Base-by-base conservation (phyloP, 371 early-diverging fungal genomes). In the Paraphysoderma sedebokerense region DNA sequence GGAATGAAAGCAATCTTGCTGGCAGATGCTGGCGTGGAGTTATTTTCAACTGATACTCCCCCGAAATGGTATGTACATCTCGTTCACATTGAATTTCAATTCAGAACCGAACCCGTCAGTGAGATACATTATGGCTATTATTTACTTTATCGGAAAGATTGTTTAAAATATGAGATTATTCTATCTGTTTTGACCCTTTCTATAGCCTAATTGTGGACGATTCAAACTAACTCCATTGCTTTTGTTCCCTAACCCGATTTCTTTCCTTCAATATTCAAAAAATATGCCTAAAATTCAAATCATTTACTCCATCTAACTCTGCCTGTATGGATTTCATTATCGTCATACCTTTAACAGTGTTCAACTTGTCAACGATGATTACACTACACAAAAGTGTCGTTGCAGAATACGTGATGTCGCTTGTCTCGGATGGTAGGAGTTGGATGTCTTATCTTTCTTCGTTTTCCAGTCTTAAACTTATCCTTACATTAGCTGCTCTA, bases 371-470 rank as follows among this genome's bases (percentile, higher is more conserved):
- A 82, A 79, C 22, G 77, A 84, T 15, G 93, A 93, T 54, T 93
- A 93, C 61, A 62, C 76, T 26, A 92, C 95, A n/a, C 61, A 78
- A 30, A 90, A 86, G 45, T 93, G 95, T 59, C 72, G 77, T 20
- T 96, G 93, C 53, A 68, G 86, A 38, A 92, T 93, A 39, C 74
- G 92, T 11, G 93, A 96, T 60, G 81, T 92, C 1, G 95, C 92
- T 0, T 96, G 96, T 54, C 54, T 90, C 4, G 81, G 77, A 48
- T 95, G 95, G 89, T 85, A 72, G 55, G 58, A 5, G 5, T 38
- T 28, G 26, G 9, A 13, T 44, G 23, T 40, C n/a, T 8, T 19
- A 9, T 17, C 7, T 26, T 22, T 28, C 31, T 41, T 5, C 5
- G 0, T 6, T 1, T 6, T 9, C 30, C n/a, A n/a, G n/a, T n/a